Conservation (phyloP, 2,329 filamentous ascomycete species). For the Sphaerostilbella broomeana region DNA sequence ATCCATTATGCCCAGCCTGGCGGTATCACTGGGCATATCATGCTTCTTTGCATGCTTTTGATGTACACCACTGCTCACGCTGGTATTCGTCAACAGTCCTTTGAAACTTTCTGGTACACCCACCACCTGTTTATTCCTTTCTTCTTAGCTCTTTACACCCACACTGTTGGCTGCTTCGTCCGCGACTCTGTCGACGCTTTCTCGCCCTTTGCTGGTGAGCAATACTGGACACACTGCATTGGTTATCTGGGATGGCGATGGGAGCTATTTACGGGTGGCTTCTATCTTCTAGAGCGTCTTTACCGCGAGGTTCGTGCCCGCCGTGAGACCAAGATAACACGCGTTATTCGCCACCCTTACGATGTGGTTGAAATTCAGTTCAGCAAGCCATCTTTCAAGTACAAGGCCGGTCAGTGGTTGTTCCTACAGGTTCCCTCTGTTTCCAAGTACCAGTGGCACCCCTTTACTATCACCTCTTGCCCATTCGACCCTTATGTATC, state of each 20-base stretch:
- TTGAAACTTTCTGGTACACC: slow-evolving; percentile 98
- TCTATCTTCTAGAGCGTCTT: slow-evolving; percentile 82
- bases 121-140: slow-evolving; percentile 99
- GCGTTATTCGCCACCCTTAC: slow-evolving; percentile 92
- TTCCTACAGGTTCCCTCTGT: slow-evolving; percentile 91
- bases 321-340: slow-evolving; percentile 80
- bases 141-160: slow-evolving; percentile 86
- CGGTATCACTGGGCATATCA: slow-evolving; percentile 91
- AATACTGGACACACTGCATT: slow-evolving; percentile 88
- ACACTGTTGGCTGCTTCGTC: slow-evolving; percentile 94
- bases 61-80: slow-evolving; percentile 96
- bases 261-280: slow-evolving; percentile 78
- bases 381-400: slow-evolving; percentile 90
- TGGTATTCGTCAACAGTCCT: slow-evolving; percentile 92
- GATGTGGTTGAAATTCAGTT: slow-evolving; percentile 98
- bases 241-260: slow-evolving; percentile 97
- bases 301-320: slow-evolving; percentile 85
- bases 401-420: slow-evolving; percentile 97
- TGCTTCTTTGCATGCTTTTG: slow-evolving; percentile 97
- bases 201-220: slow-evolving; percentile 75
- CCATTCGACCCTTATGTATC: slow-evolving; percentile 93
- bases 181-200: slow-evolving; percentile 65
- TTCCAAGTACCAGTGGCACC: slow-evolving; percentile 91
- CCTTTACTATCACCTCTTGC: slow-evolving; percentile 97
- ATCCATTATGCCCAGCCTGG: slow-evolving; percentile 88